Conservation (phyloP, 2,329 filamentous ascomycete genomes). For the Gaeumannomyces tritici region DNA sequence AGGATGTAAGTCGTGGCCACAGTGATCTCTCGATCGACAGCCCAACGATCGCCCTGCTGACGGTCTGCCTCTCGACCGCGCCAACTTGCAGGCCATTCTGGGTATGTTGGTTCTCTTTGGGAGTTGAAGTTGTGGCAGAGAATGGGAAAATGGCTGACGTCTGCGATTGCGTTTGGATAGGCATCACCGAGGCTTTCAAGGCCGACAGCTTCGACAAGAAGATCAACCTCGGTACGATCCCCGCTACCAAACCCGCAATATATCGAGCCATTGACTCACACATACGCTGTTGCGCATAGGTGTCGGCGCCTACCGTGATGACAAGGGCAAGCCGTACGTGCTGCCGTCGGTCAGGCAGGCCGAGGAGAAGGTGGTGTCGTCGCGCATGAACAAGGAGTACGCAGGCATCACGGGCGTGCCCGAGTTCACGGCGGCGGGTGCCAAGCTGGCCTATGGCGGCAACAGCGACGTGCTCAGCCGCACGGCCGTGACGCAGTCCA, state of each 20-base stretch:
- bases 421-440: slow-evolving; percentile 86
- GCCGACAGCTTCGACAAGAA: slow-evolving; percentile 88
- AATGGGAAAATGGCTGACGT: slow-evolving; percentile 1
- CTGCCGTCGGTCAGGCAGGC: slow-evolving; percentile 86
- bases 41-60: slow-evolving; percentile 5
- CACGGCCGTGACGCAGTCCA: slow-evolving; percentile 90
- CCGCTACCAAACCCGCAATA: slow-evolving; percentile 6
- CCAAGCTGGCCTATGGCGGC: slow-evolving; percentile 79
- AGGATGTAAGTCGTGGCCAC: slow-evolving; percentile 23
- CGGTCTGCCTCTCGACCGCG: slow-evolving; percentile 11
- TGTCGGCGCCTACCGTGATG: slow-evolving; percentile 96
- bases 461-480: slow-evolving; percentile 69
- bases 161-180: slow-evolving; percentile 28
- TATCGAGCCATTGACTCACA: background rate
- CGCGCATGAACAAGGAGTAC: slow-evolving; percentile 90
- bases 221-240: slow-evolving; percentile 79
- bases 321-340: slow-evolving; percentile 95
- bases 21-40: slow-evolving; percentile 13
- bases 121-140: background rate
- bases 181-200: slow-evolving; percentile 98
- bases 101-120: slow-evolving; percentile 37
- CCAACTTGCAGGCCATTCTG: slow-evolving; percentile 56
- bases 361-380: slow-evolving; percentile 74
- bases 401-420: slow-evolving; percentile 94
- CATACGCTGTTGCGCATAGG: slow-evolving; percentile 35